These are phyloP conservation scores for Suillus fuscotomentosus DNA, from an alignment of 768 basidiomycete genomes.

Conservation along the genomic window DNA sequence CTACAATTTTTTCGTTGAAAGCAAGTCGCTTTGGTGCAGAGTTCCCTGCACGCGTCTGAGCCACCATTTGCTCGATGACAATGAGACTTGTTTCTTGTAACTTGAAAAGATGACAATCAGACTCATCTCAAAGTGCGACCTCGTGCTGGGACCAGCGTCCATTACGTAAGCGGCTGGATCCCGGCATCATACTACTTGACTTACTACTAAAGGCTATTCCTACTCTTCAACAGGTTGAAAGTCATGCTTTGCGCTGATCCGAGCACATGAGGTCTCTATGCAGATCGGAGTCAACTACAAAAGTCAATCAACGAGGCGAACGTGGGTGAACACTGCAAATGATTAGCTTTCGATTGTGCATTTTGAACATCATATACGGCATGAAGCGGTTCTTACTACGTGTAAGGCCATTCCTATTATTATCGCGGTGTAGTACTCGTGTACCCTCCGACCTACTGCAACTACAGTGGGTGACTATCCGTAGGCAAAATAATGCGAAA, in stretches of 20 bases:
- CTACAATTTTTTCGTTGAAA: conserved; percentile 82
- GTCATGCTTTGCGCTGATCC: not conserved
- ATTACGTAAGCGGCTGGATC: not conserved
- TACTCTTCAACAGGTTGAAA: not conserved
- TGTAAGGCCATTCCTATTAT: conserved; percentile 34
- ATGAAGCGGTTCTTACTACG: conserved; percentile 62
- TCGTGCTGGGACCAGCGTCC: not conserved
- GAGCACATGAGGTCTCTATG: not conserved
- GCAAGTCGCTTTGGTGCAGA: conserved; percentile 57
- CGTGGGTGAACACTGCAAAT: conserved; percentile 36
- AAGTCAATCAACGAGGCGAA: conserved; percentile 50
- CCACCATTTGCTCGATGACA: conserved; percentile 54
- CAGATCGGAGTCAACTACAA: conserved; percentile 80
- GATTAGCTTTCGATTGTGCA: conserved; percentile 36
- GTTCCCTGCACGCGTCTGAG: conserved; percentile 64
- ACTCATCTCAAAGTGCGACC: not conserved
- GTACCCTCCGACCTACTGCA: conserved; percentile 33
- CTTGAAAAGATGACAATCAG: not conserved
- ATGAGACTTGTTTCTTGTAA: not conserved
- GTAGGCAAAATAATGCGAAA: no score
- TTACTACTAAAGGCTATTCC: not conserved
- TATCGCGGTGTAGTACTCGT: not conserved
- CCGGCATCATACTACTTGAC: no score
- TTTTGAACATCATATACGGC: conserved; percentile 69
- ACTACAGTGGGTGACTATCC: no score